Evolutionary conservation across 495 filamentous ascomycete genomes (phyloP).

Genomic region (Xylaria curta): DNA sequence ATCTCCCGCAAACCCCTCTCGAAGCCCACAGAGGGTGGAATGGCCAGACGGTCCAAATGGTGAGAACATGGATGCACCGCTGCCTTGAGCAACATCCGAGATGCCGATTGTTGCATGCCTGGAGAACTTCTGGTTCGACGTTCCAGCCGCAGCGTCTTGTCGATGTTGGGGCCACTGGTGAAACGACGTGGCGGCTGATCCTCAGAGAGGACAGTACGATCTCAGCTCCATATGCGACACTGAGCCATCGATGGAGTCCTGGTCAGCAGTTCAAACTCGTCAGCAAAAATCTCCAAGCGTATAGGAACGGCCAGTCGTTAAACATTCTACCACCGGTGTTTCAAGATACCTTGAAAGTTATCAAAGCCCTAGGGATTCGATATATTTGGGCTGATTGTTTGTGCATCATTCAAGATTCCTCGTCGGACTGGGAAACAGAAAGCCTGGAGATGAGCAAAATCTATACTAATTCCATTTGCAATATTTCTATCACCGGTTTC

Average conservation of each 20-base stretch:
- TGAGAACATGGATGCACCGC: background rate
- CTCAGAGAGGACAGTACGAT: background rate
- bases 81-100: slow-evolving; percentile 2
- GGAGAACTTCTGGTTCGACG: background rate
- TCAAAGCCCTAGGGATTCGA: slow-evolving; percentile 26
- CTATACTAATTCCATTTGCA: slow-evolving; percentile 21
- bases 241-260: slow-evolving; percentile 3
- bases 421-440: slow-evolving; percentile 31
- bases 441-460: slow-evolving; percentile 28
- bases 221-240: background rate
- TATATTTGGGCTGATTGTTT: slow-evolving; percentile 35
- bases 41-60: background rate
- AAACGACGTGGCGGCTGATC: slow-evolving; percentile 4
- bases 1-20: background rate
- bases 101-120: slow-evolving; percentile 1
- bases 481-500: background rate
- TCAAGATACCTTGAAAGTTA: slow-evolving; percentile 28
- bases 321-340: slow-evolving; percentile 26
- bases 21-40: background rate
- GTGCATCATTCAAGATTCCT: slow-evolving; percentile 34
- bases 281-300: background rate
- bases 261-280: background rate
- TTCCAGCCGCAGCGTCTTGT: slow-evolving; percentile 10
- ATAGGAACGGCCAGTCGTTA: background rate
- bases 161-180: background rate